A percentile compares a stretch with the other conserved stretches of the same genome.
Conservation (phyloP, 148 eudicot species). For the Pouteria glomerata region DNA sequence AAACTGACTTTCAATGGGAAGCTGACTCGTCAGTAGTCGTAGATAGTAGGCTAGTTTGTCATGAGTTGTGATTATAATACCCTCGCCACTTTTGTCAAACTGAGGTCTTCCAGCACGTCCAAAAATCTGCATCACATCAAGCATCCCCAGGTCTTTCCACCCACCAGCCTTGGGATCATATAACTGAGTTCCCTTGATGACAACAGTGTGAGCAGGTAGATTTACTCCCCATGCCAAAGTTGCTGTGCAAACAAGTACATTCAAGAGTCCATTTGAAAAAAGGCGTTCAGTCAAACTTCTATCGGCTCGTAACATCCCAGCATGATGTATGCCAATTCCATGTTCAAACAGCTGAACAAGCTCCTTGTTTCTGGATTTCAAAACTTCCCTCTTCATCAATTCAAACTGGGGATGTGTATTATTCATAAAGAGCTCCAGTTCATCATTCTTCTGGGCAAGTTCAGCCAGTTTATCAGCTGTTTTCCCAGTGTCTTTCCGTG, state of each 20-base stretch:
- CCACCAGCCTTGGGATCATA: slow-evolving; percentile 99
- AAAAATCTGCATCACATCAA: slow-evolving; percentile 99
- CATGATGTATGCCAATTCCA: slow-evolving; percentile 97
- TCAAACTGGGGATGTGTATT: slow-evolving; percentile 78
- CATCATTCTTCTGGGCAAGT: slow-evolving; percentile 61
- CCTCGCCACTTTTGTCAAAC: slow-evolving; percentile 99
- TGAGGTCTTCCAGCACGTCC: slow-evolving; percentile 99
- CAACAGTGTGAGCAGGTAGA: slow-evolving; percentile 99
- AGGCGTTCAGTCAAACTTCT: slow-evolving; percentile 92
- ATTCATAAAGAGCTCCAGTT: slow-evolving; percentile 65
- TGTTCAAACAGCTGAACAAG: slow-evolving; percentile 81
- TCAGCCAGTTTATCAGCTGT: slow-evolving; percentile 90
- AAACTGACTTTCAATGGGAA: slow-evolving; percentile 99
- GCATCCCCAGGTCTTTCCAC: slow-evolving; percentile 98
- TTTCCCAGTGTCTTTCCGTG: slow-evolving; percentile 95
- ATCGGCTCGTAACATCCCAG: slow-evolving; percentile 98
- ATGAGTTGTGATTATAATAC: slow-evolving; percentile 91
- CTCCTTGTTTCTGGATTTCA: slow-evolving; percentile 89
- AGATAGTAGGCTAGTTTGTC: slow-evolving; percentile 92
- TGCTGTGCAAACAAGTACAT: slow-evolving; percentile 96
- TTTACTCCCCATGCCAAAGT: slow-evolving; percentile 99
- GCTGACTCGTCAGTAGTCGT: slow-evolving; percentile 86
- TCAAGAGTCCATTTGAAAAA: slow-evolving; percentile 82
- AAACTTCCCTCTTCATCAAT: slow-evolving; percentile 70
- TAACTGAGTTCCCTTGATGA: slow-evolving; percentile 97